Evolutionary conservation across 2,329 filamentous ascomycete genomes (phyloP).

Genomic region (Penicillium sclerotiorum): DNA sequence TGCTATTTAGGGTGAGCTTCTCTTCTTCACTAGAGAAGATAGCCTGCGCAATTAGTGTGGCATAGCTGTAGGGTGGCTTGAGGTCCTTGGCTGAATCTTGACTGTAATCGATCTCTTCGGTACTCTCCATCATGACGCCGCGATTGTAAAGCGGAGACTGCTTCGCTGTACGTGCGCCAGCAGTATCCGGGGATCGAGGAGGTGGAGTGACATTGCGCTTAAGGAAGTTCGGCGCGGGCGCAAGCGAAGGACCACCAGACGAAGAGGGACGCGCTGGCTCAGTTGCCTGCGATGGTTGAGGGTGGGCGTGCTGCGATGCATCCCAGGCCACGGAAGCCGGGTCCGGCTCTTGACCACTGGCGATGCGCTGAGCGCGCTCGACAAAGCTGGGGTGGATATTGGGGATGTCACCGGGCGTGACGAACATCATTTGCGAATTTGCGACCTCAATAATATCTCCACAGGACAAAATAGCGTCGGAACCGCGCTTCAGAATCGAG

Average conservation of each 20-base stretch:
- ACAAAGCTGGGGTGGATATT: conserved; percentile 70
- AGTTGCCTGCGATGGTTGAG: conserved; percentile 27
- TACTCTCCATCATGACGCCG: conserved; percentile 57
- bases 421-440: conserved; percentile 97
- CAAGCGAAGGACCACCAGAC: conserved; percentile 38
- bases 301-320: conserved; percentile 42
- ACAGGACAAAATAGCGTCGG: conserved; percentile 70
- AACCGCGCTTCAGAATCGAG: conserved; percentile 66
- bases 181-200: conserved; percentile 43
- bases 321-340: conserved; percentile 39
- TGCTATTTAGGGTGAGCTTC: conserved; percentile 86
- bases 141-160: conserved; percentile 53
- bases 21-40: conserved; percentile 85
- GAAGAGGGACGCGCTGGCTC: conserved; percentile 26
- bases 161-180: conserved; percentile 43
- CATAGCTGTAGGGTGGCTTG: conserved; percentile 95
- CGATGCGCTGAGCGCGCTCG: conserved; percentile 62
- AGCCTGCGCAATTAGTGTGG: conserved; percentile 94
- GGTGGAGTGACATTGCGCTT: conserved; percentile 48
- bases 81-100: conserved; percentile 83
- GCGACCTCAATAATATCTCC: conserved; percentile 91
- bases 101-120: conserved; percentile 61
- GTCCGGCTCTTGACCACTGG: conserved; percentile 41
- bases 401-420: conserved; percentile 77
- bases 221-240: conserved; percentile 47